Conservation (phyloP, 768 basidiomycete genomes). For the Auricularia auricula-judae region DNA sequence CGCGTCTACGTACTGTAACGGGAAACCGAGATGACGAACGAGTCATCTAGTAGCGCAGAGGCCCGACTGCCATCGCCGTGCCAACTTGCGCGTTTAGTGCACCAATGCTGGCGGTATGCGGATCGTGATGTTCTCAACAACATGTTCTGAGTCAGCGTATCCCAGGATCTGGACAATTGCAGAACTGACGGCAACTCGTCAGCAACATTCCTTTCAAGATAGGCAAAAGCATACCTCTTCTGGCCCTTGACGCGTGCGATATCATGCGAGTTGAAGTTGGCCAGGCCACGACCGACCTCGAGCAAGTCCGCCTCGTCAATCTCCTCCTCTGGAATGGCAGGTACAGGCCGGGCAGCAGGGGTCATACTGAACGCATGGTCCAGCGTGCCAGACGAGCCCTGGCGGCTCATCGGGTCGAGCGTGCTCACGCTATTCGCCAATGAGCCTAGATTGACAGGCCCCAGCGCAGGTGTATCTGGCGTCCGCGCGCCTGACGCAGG, state of each 20-base stretch:
- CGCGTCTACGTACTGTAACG: no score
- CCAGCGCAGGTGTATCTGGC: neutral
- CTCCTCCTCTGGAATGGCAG: slow-evolving; percentile 23
- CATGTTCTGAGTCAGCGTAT: slow-evolving; percentile 94
- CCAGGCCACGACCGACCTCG: slow-evolving; percentile 89
- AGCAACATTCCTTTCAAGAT: slow-evolving; percentile 1
- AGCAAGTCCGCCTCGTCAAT: slow-evolving; percentile 42
- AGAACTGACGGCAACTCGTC: slow-evolving; percentile 38
- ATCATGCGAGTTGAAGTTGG: slow-evolving; percentile 93
- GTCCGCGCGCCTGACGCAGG: neutral
- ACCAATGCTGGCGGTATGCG: slow-evolving; percentile 35
- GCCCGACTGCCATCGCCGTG: no score
- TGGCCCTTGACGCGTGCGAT: slow-evolving; percentile 79
- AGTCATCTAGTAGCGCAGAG: no score
- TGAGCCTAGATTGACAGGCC: neutral
- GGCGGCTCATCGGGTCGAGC: neutral
- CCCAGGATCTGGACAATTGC: slow-evolving; percentile 72
- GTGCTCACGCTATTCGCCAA: neutral
- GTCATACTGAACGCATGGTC: neutral
- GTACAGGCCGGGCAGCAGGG: slow-evolving; percentile 8
- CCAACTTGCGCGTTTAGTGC: no score
- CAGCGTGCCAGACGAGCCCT: neutral
- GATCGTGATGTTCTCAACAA: slow-evolving; percentile 90
- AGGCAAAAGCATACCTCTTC: slow-evolving; percentile 55
- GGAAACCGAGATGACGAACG: no score